Evolutionary conservation across 495 filamentous ascomycete genomes (phyloP).

Genomic region (Aspergillus campestris): DNA sequence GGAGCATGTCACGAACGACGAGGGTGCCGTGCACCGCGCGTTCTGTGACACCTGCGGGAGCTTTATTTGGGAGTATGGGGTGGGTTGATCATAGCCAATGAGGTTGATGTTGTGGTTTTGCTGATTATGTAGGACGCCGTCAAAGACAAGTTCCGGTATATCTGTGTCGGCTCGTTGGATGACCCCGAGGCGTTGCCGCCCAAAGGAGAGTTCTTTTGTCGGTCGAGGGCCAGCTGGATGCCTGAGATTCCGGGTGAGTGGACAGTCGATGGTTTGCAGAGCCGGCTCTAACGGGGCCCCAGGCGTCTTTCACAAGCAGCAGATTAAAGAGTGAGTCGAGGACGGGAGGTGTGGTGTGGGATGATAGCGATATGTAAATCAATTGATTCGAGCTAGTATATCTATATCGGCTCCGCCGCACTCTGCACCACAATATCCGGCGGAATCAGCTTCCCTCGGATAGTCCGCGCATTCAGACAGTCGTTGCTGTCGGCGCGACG

Average conservation of each 20-base stretch:
- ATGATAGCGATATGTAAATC: too few relatives aligned
- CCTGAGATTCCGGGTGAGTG: constrained; percentile 49
- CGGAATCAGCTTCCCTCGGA: constrained; percentile 18
- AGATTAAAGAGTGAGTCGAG: constrained; percentile 42
- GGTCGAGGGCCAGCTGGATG: constrained; percentile 51
- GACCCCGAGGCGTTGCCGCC: constrained; percentile 51
- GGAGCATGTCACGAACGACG: constrained; percentile 50
- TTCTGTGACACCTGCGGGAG: constrained; percentile 58
- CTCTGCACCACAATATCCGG: constrained; percentile 25
- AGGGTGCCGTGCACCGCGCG: constrained; percentile 50
- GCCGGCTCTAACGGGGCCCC: too few relatives aligned
- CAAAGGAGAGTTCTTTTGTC: constrained; percentile 65
- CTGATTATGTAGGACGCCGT: constrained; percentile 34
- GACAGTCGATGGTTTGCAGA: neutral
- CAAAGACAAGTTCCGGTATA: constrained; percentile 51
- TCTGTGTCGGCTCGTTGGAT: constrained; percentile 58
- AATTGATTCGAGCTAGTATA: neutral
- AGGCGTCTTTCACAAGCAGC: constrained; percentile 54
- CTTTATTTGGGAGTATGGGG: constrained; percentile 56
- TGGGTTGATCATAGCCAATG: constrained; percentile 14
- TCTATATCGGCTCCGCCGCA: neutral
- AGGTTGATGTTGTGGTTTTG: neutral
- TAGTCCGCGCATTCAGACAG: constrained; percentile 26
- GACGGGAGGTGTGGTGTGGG: too few relatives aligned
- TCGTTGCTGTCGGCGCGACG: constrained; percentile 34